Conservation (phyloP, 306 rosid species). For the Lathyrus oleraceus region DNA sequence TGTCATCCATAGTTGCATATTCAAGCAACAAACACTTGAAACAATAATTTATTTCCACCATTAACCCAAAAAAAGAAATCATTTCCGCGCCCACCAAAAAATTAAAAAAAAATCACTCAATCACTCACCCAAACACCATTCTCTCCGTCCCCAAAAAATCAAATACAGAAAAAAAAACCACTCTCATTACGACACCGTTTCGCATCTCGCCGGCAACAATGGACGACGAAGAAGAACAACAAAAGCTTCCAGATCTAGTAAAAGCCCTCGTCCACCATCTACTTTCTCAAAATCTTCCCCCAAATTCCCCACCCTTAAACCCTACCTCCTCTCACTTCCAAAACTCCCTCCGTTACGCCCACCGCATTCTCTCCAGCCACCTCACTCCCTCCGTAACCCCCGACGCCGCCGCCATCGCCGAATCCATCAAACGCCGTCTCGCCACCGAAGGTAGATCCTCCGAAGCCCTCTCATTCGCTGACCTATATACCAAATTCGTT, state of each 20-base stretch:
- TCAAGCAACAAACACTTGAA: not conserved
- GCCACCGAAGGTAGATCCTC: conserved; percentile 84
- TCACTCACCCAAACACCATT: not conserved
- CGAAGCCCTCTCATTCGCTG: conserved; percentile 91
- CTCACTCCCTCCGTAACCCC: conserved; percentile 80
- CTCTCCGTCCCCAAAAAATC: not conserved
- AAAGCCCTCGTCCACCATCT: conserved; percentile 75
- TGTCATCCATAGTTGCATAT: not conserved
- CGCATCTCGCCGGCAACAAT: conserved; percentile 27
- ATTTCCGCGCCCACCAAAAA: conserved; percentile 35
- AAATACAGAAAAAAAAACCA: not conserved
- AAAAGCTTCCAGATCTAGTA: conserved; percentile 81
- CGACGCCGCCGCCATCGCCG: conserved; percentile 87
- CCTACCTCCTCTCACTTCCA: conserved; percentile 56
- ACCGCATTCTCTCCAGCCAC: conserved; percentile 78
- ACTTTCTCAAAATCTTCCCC: conserved; percentile 50
- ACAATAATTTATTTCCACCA: not conserved
- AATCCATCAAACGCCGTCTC: conserved; percentile 84
- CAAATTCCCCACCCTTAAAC: conserved; percentile 42
- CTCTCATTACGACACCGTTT: conserved; percentile 7
- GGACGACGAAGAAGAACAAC: conserved; percentile 93
- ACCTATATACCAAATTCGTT: conserved; percentile 74
- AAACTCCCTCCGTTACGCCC: conserved; percentile 75
- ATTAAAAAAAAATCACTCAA: conserved; percentile 12
- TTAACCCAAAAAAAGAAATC: not conserved